Conservation (phyloP, 352 stramenopile species). For the Phytophthora fragariae region DNA sequence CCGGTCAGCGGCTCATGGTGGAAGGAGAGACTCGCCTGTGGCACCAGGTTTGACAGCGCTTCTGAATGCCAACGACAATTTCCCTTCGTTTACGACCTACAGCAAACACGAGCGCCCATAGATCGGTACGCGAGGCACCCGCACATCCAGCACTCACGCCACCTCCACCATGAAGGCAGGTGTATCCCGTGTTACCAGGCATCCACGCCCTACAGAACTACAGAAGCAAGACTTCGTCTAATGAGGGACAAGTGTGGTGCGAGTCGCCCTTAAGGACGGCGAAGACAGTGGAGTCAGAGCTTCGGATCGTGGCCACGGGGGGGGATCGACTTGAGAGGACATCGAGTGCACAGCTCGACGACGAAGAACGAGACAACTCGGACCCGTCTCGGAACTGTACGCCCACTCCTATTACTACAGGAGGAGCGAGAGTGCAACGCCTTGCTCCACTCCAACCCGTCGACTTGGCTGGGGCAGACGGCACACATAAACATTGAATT, state of each 20-base stretch:
- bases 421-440: neutral
- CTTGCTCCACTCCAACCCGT: neutral
- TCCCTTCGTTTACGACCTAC: slow-evolving; percentile 10
- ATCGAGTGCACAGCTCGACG: neutral
- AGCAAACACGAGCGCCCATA: neutral
- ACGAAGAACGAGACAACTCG: neutral
- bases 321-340: neutral
- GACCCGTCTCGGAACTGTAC: slow-evolving; percentile 4
- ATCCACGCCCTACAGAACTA: slow-evolving; percentile 26
- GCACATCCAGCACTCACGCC: neutral
- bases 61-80: slow-evolving; percentile 10
- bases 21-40: neutral
- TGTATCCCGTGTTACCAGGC: slow-evolving; percentile 26
- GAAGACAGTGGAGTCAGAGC: slow-evolving; percentile 1
- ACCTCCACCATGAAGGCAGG: slow-evolving; percentile 3
- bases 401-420: slow-evolving; percentile 28
- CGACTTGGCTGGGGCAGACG: neutral
- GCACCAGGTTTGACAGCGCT: slow-evolving; percentile 12
- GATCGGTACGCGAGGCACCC: slow-evolving; percentile 9
- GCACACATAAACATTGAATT: neutral
- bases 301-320: slow-evolving; percentile 22
- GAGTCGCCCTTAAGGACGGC: neutral
- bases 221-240: neutral
- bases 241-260: neutral
- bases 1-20: too few species aligned